These are phyloP conservation scores for Fagopyrum tataricum DNA, from an alignment of 148 eudicot species.

Conservation along the genomic window DNA sequence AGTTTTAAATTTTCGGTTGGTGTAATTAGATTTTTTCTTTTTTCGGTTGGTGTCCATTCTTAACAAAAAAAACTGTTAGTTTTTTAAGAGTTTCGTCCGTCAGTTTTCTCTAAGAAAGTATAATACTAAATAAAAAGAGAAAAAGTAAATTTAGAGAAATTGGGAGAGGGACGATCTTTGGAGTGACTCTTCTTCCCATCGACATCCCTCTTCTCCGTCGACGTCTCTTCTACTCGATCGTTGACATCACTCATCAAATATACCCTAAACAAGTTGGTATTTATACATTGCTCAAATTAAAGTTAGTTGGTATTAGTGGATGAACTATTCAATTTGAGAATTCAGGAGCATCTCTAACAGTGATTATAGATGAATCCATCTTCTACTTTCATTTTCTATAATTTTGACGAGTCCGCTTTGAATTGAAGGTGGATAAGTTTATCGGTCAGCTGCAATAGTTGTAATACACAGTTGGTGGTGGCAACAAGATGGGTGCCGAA, in stretches of 20 bases:
- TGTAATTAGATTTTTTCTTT: too few relatives aligned
- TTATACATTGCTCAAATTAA: not conserved
- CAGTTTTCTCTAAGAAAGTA: too few relatives aligned
- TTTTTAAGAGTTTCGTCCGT: too few relatives aligned
- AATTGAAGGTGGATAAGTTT: conserved; percentile 78
- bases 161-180: too few relatives aligned
- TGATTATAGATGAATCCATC: not conserved
- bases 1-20: too few relatives aligned
- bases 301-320: not conserved
- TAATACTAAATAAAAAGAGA: too few relatives aligned
- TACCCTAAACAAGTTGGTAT: conserved; percentile 75
- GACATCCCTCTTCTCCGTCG: too few relatives aligned
- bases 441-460: conserved; percentile 85
- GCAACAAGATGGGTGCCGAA: conserved; percentile 49
- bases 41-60: too few relatives aligned
- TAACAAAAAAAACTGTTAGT: too few relatives aligned
- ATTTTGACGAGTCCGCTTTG: conserved; percentile 5
- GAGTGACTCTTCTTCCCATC: too few relatives aligned
- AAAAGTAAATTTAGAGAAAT: too few relatives aligned
- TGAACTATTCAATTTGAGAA: not conserved
- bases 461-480: conserved; percentile 75
- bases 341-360: not conserved
- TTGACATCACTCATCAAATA: conserved; percentile 64
- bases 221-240: too few relatives aligned
- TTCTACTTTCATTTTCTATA: not conserved